Evolutionary conservation across 495 filamentous ascomycete genomes (phyloP), one percentile per base, ranked within the genome.

Genomic region (Gamarada debralockiae): DNA sequence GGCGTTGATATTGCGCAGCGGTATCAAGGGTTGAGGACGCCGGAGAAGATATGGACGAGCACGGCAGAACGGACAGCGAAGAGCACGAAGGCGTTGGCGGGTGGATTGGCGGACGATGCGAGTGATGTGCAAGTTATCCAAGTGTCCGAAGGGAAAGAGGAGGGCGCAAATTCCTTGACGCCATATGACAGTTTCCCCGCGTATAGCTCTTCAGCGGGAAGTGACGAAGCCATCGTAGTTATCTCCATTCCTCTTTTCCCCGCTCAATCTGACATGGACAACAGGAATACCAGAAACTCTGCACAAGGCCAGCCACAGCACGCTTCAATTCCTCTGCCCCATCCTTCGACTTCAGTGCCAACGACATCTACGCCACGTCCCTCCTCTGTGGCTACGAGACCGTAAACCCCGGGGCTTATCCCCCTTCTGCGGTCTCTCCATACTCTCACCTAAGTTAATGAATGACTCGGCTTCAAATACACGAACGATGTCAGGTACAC

Each of bases 341-440:
- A 22, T 56, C 47, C 0, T 76, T 75, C 65, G 71, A 76, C 58
- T 76, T 75, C 56, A 74, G 69, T 14, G 58, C 67, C 14, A 60
- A 69, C 22, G 73, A 77, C 45, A 68, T 77, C 13, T 72, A 73
- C 44, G 75, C 68, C 50, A 75, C 77, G 69, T 72, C 73, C 60
- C 65, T 74, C 53, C 57, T 75, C 17, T 77, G 74, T 43, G 74
- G 74, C 2, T 77, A 77, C 44, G 74, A 77, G 55, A 72, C 72
- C 1, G 72, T 75, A 3, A 73, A n/a, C n/a, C 74, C 45, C 61
- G 71, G 1, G 74, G 73, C 0, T 68, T 67, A 45, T 74, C 70
- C 0, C 70, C 68, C 3, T 73, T 77, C 57, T 77, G 74, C 62
- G 59, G 62, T 20, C 52, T 70, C 13, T 65, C 69, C 23, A 60